Evolutionary conservation across 441 rosid species (phyloP), one percentile per base, ranked within the genome.

Genomic region (Croton laevigatus): DNA sequence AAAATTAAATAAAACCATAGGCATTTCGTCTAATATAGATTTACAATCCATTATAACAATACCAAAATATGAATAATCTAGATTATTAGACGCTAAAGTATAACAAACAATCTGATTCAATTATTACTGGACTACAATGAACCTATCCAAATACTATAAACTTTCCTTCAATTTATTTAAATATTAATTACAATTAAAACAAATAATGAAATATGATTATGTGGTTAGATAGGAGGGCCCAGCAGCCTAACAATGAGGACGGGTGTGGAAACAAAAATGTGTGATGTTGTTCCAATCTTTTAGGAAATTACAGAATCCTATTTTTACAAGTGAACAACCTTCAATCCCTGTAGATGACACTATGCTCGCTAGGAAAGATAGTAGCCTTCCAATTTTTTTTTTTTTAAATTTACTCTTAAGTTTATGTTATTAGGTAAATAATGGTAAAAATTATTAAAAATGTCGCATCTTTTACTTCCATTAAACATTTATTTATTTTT

Each of bases 281-380:
- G 61, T 17, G 32, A 57, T 34, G 20, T 59, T 80, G 70, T 74
- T 76, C 78, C 84, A 69, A 69, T 77, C 38, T 73, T 73, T 73
- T 19, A 22, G 81, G 83, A 75, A 79, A 75, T 54, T 42, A 44
- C 69, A 60, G 9, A 62, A 68, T 40, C 62, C 34, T 10, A 16
- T 2, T 14, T 8, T 4, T 4, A 17, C n/a, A 8, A 9, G 27
- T 19, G 58, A 32, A 53, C 13, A 52, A 8, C 19, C 17, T 62
- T 38, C 23, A 48, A 52, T 64, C 20, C 32, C 37, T 10, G 32
- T 59, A 13, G 46, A 57, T 60, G 71, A 65, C 62, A 20, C 4
- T 5, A 40, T 32, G 66, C 44, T 19, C 22, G 32, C 8, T 61
- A 37, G 17, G 27, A 40, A 37, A 61, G 20, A 16, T 49, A 17